phyloP scores from a whole-genome alignment of 164 flowering plant genomes.

The Piper betle region DNA sequence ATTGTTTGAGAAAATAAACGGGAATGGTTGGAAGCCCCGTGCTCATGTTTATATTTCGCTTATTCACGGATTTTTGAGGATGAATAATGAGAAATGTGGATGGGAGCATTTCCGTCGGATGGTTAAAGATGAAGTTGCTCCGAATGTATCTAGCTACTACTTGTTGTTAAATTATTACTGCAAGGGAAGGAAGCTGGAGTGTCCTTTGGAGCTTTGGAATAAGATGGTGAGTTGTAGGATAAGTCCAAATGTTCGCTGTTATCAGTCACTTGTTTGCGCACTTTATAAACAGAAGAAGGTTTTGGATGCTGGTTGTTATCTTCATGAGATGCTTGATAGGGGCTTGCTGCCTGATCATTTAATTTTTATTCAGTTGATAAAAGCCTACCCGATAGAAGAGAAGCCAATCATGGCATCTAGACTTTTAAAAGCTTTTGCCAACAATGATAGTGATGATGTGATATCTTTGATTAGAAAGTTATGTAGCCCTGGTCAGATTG shows the following conservation, averaged over 20 bases:
- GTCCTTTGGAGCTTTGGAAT: slow-evolving; percentile 25
- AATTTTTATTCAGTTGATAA: slow-evolving; percentile 23
- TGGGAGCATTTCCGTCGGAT: slow-evolving; percentile 24
- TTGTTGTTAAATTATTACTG: slow-evolving; percentile 37
- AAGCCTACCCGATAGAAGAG: slow-evolving; percentile 25
- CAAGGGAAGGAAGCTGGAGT: slow-evolving; percentile 31
- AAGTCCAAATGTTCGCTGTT: slow-evolving; percentile 34
- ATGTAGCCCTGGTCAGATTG: not conserved
- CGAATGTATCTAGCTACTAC: slow-evolving; percentile 30
- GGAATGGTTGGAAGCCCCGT: slow-evolving; percentile 41
- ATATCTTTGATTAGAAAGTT: slow-evolving; percentile 8
- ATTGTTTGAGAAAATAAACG: slow-evolving; percentile 39
- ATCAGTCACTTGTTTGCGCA: slow-evolving; percentile 32
- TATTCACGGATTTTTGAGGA: slow-evolving; percentile 38
- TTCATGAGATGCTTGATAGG: slow-evolving; percentile 24
- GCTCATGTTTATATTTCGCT: slow-evolving; percentile 33
- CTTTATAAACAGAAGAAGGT: slow-evolving; percentile 28
- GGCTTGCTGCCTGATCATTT: slow-evolving; percentile 47
- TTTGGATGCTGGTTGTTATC: slow-evolving; percentile 22
- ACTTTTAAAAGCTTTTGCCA: slow-evolving; percentile 24
- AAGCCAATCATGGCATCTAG: slow-evolving; percentile 24
- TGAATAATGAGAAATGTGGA: slow-evolving; percentile 27
- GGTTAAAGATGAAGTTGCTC: slow-evolving; percentile 23
- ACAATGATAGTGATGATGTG: slow-evolving; percentile 23
- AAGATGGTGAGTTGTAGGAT: slow-evolving; percentile 17